phyloP scores from a whole-genome alignment of 495 filamentous ascomycete genomes.

The Filosporella fistucella region DNA sequence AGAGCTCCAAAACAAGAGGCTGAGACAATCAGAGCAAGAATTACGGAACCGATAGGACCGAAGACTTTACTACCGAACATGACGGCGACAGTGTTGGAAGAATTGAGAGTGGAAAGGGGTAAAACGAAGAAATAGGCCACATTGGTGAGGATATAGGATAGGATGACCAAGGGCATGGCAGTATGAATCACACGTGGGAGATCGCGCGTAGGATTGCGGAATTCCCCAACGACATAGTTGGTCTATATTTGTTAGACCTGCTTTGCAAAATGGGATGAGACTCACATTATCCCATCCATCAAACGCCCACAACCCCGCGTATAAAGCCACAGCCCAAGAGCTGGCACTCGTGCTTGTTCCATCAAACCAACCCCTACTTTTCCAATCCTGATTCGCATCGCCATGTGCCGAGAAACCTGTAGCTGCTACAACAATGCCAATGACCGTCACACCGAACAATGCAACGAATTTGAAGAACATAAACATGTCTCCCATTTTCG shows the following conservation, averaged over 20 bases:
- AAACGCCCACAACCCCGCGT: slow-evolving; percentile 95
- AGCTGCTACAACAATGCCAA: slow-evolving; percentile 82
- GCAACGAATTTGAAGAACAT: slow-evolving; percentile 97
- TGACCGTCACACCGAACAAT: slow-evolving; percentile 79
- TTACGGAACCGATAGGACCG: slow-evolving; percentile 71
- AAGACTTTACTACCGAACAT: slow-evolving; percentile 91
- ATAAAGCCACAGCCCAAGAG: slow-evolving; percentile 86
- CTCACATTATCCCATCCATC: slow-evolving; percentile 98
- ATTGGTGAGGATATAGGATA: slow-evolving; percentile 87
- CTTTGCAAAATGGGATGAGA: slow-evolving; percentile 13
- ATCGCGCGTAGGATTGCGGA: slow-evolving; percentile 84
- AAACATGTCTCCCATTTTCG: slow-evolving; percentile 79
- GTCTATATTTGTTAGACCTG: slow-evolving; percentile 47
- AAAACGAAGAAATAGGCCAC: slow-evolving; percentile 92
- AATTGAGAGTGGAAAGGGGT: slow-evolving; percentile 73
- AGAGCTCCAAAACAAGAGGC: slow-evolving; percentile 88
- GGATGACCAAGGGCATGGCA: slow-evolving; percentile 90
- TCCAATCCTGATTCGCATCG: slow-evolving; percentile 80
- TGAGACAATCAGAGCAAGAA: slow-evolving; percentile 85
- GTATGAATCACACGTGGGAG: slow-evolving; percentile 95
- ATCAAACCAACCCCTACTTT: slow-evolving; percentile 81
- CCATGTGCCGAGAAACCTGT: slow-evolving; percentile 79
- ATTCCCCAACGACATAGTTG: slow-evolving; percentile 96
- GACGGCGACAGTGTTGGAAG: slow-evolving; percentile 87
- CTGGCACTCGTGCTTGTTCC: slow-evolving; percentile 74